These are phyloP conservation scores for Rhodotorula sp. DNA, from an alignment of 1,284 basidiomycete genomes.

Conservation along the genomic window DNA sequence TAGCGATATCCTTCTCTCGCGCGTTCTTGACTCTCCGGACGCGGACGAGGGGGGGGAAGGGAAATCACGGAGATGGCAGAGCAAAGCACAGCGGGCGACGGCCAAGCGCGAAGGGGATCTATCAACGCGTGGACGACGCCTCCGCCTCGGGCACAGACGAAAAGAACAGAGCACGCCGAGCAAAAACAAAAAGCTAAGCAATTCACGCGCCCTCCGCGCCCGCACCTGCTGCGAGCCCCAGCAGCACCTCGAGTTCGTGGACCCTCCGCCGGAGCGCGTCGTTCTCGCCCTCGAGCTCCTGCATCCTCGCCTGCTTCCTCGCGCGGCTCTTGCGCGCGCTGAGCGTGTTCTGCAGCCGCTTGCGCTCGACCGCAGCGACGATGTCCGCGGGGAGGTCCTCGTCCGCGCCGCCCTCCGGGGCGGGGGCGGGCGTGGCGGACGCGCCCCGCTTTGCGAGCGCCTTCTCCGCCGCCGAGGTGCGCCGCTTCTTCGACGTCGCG, in stretches of 20 bases:
- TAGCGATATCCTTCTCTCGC: background rate
- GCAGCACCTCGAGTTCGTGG: constrained; percentile 10
- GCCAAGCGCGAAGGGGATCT: too few species aligned
- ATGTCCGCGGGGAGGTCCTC: constrained; percentile 50
- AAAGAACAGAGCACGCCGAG: background rate
- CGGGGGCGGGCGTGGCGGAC: constrained; percentile 53
- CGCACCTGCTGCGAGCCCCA: background rate
- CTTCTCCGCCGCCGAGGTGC: constrained; percentile 58
- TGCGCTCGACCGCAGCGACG: constrained; percentile 66
- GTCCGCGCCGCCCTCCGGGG: constrained; percentile 57
- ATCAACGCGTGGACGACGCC: too few species aligned
- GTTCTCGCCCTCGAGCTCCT: constrained; percentile 61
- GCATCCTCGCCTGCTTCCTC: constrained; percentile 71
- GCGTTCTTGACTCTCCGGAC: too few species aligned
- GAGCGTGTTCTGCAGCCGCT: constrained; percentile 77
- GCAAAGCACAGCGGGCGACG: too few species aligned
- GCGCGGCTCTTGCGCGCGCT: constrained; percentile 71
- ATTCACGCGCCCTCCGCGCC: background rate
- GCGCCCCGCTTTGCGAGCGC: constrained; percentile 48
- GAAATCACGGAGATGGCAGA: too few species aligned
- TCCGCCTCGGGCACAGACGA: too few species aligned
- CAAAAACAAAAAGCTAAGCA: background rate
- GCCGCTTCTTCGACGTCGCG: constrained; percentile 62
- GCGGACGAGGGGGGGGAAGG: too few species aligned
- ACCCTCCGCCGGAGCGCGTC: constrained; percentile 46